Base-by-base conservation (phyloP, 2,329 filamentous ascomycete genomes). In the Coniochaeta pulveracea region DNA sequence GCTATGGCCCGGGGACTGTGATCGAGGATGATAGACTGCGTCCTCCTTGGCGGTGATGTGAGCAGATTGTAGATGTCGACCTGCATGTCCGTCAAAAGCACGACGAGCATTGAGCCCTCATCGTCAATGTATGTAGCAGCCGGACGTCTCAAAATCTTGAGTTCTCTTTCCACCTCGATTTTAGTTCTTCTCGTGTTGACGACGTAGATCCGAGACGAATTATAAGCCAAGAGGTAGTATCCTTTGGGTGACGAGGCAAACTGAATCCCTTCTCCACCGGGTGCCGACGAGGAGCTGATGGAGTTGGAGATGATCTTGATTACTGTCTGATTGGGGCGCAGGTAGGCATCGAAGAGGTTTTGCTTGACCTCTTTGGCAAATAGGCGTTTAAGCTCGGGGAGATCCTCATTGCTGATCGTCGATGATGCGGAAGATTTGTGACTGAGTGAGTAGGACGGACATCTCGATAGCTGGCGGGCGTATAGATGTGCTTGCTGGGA, bases 251-350 rank as follows among this genome's bases (percentile, higher is more conserved):
- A 93, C 38, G 85, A 74, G 40, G 72, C 76, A 54, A 93, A 93
- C 35, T 85, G 81, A 60, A 93, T 84, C 28, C 84, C 84, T 54
- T 93, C 85, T 19, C 84, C 83, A 21, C 81, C 80, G 2, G 85
- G 85, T 40, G 80, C 80, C 15, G 85, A 85, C 2, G 82, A 85
- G 1, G 84, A 88, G 50, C 82, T 89, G 44, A 84, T 84, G 5
- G 82, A 86, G 32, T 80, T 85, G 23, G 84, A 91, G 10, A 93
- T 76, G 33, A 94, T 64, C 49, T 81, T 88, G 47, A 93, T 71
- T 27, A 83, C 63, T 5, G 80, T 88, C 47, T 72, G 67, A 38
- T 58, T 69, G 4, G 84, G 83, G 12, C 80, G 72, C 33, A 85
- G 53, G 50, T 84, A 88, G 22, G 78, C 74, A 44, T 84, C 76